These are phyloP conservation scores for Arbutus unedo DNA, from an alignment of 148 eudicot genomes.

Conservation along the genomic window DNA sequence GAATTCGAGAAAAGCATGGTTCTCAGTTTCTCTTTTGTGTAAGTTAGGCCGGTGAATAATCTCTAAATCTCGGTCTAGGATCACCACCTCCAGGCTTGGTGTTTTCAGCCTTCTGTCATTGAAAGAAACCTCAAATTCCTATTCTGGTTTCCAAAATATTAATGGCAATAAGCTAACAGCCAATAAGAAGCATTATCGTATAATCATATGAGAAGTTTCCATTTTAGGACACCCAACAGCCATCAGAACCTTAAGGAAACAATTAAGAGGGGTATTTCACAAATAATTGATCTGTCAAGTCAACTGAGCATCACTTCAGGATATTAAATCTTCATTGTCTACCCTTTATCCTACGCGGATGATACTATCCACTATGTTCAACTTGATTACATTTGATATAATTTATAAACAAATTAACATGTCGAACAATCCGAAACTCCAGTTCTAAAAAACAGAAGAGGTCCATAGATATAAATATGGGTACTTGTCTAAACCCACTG, in stretches of 20 bases:
- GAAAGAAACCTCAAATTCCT: neutral
- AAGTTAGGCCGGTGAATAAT: neutral
- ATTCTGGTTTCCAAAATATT: neutral
- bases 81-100: neutral
- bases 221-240: neutral
- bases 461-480: too few relatives aligned
- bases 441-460: neutral
- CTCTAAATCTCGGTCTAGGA: neutral
- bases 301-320: neutral
- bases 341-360: neutral
- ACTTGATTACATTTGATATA: neutral
- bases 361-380: neutral
- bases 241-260: neutral
- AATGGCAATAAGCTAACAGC: neutral
- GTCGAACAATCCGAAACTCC: neutral
- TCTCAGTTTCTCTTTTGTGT: neutral
- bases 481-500: neutral
- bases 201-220: neutral
- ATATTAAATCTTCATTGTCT: neutral
- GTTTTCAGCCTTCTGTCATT: neutral
- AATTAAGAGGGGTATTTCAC: neutral
- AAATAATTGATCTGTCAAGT: neutral
- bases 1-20: neutral
- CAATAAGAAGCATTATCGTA: neutral
- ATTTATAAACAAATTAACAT: neutral